Conservation (phyloP, 2,329 filamentous ascomycete species). For the Stemphylium lycopersici region DNA sequence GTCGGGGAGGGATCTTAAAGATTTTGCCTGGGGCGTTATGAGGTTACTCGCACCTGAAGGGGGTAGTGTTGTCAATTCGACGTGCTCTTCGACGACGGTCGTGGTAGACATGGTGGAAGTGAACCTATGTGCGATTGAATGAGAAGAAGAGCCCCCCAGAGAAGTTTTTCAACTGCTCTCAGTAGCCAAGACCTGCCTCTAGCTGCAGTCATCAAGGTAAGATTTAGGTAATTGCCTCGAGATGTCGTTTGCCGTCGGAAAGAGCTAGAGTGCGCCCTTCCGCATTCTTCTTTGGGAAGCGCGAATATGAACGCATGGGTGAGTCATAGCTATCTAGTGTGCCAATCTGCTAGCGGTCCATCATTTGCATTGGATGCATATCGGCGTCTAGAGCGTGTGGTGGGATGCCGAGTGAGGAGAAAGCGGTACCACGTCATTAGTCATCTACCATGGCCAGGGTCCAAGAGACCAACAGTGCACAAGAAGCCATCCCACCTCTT, state of each 20-base stretch:
- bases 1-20: background rate
- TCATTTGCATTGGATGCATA: too few relatives aligned
- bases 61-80: background rate
- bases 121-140: too few relatives aligned
- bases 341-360: too few relatives aligned
- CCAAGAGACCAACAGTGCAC: too few relatives aligned
- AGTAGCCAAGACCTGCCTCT: background rate
- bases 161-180: background rate
- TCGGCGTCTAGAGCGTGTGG: too few relatives aligned
- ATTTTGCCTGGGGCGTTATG: background rate
- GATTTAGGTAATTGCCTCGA: background rate
- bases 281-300: background rate
- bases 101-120: background rate
- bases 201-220: too few relatives aligned
- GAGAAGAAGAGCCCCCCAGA: background rate
- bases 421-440: too few relatives aligned
- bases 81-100: background rate
- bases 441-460: too few relatives aligned
- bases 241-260: background rate
- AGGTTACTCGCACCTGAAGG: background rate
- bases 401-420: too few relatives aligned
- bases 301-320: background rate
- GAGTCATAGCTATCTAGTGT: conserved; percentile 4
- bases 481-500: too few relatives aligned
- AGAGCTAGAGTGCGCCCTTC: conserved; percentile 2